Evolutionary conservation across 2,329 filamentous ascomycete species (phyloP).

Genomic region (Diaporthe citrichinensis): DNA sequence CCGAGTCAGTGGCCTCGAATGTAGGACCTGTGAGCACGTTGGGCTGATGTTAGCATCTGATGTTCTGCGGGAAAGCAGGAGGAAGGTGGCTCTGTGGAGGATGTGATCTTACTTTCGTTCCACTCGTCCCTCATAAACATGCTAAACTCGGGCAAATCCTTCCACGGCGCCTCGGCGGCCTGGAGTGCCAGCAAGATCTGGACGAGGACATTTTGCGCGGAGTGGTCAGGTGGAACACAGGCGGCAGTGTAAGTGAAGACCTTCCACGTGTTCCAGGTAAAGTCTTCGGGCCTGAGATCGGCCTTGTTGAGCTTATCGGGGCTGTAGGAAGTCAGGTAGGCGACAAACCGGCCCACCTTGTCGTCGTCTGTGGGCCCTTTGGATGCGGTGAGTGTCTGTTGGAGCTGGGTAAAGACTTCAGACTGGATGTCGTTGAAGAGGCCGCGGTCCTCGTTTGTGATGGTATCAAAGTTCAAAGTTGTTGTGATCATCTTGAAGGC

Average conservation of each 20-base stretch:
- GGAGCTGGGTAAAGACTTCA: neutral
- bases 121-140: constrained; percentile 3
- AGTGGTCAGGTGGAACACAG: neutral
- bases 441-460: neutral
- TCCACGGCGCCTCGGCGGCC: constrained; percentile 6
- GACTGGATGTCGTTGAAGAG: neutral
- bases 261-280: neutral
- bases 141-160: neutral
- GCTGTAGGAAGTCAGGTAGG: constrained; percentile 17
- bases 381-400: neutral
- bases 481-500: neutral
- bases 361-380: neutral
- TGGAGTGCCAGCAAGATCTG: constrained; percentile 12
- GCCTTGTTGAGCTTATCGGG: constrained; percentile 3
- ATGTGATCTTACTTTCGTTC: constrained; percentile 1
- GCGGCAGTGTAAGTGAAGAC: neutral
- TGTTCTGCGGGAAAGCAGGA: neutral
- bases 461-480: neutral
- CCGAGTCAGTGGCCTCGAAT: neutral
- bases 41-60: neutral
- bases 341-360: neutral
- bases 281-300: neutral
- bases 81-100: neutral
- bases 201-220: neutral
- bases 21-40: neutral